Evolutionary conservation across 2,329 filamentous ascomycete species (phyloP), one percentile per base, ranked within the genome.

Genomic region (Colletotrichum tofieldiae): DNA sequence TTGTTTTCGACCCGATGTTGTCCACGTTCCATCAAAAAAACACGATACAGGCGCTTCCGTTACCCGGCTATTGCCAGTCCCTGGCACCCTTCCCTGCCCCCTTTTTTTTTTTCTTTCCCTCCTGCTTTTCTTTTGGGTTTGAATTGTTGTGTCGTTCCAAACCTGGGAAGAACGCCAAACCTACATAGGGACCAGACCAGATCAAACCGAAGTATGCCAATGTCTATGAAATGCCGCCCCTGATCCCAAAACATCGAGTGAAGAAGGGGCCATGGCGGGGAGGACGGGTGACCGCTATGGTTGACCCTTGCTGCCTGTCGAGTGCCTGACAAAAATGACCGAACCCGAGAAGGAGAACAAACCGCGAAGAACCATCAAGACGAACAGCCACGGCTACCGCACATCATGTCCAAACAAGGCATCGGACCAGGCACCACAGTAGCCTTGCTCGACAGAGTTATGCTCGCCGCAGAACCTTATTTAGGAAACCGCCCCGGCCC

Each of bases 381-480:
- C 60, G 60, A 41, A 63, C 47, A 23, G 26, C 26, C 26, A 26
- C 12, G 49, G 12, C 32, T 45, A 20, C 39, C 45, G 49, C 45
- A 52, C 45, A 52, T 62, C 32, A n/a, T 32, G 45, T 29, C 23
- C 35, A 41, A 26, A 35, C 45, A 49, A 62, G 59, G n/a, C 45
- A 51, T 16, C 9, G 37, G 49, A 52, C n/a, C 47, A 63, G 35
- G 37, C 47, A 63, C 35, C n/a, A 37, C 32, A 26, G 26, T 45
- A 32, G 23, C 6, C 37, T 47, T 26, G 35, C 49, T 52, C 3
- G 26, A 52, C 65, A 39, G n/a, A 39, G 37, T 58, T 55, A 79
- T 70, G 73, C 72, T 65, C 79, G 77, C 62, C 81, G 76, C 55
- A 83, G 82, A 74, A 83, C 79, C 76, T 82, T 83, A 51, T 78